Base-by-base conservation (phyloP, 805 yeast genomes). In the Nadsonia fulvescens region DNA sequence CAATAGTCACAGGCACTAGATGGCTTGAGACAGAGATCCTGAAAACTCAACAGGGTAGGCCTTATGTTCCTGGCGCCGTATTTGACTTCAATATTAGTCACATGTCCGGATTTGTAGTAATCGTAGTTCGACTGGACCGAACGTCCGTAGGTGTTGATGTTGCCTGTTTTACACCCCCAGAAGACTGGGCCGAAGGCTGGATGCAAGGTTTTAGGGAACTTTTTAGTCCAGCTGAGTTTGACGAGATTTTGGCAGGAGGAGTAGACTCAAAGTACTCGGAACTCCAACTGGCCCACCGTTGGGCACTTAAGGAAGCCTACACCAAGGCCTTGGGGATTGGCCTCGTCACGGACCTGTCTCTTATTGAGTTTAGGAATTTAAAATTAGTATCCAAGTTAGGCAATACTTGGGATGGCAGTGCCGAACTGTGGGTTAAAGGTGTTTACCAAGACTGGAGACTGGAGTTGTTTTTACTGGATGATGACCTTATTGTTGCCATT, bases 271-370 rank as follows among this genome's bases (percentile, higher is more conserved):
- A 16, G 14, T 5, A 21, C 24, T 3, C 25, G 25, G 4, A 17
- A 27, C 16, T 20, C 21, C 6, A 25, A 21, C 14, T 32, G 16
- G 34, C 32, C 19, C 66, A 66, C 20, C 56, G 61, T 18, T 78
- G 93, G 93, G 75, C 92, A 0, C 44, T 78, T 28, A 78, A 78
- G 42, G 93, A 78, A 43, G 67, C 79, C 12, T 74, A 66, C 39
- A 61, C 77, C 5, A 78, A 78, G 39, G 63, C 58, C 19, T 37
- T 61, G 2, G 92, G 91, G 0, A 47, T 58, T 10, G 91, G 92
- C 0, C 43, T 68, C 8, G 53, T 53, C 28, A 45, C 48, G 15
- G 47, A 52, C 25, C 33, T 57, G 15, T 19, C 29, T 2, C 22
- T 34, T 1, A 43, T 53, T 17, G 43, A 50, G 33, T 47, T 51